Evolutionary conservation across 441 rosid species (phyloP), one percentile per base, ranked within the genome.

Genomic region (Arabidopsis hybrid): DNA sequence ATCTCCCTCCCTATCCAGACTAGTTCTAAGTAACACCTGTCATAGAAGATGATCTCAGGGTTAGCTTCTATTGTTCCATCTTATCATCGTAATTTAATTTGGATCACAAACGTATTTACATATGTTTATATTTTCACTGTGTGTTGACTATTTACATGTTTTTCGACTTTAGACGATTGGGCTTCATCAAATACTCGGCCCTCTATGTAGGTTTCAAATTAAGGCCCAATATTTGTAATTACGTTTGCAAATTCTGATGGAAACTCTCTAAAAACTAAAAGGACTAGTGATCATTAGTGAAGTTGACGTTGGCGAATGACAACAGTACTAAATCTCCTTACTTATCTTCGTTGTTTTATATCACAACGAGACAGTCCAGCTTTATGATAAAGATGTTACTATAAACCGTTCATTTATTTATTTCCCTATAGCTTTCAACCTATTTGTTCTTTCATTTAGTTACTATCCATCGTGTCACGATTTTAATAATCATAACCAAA

Each of bases 341-440:
- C 10, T 57, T 69, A 39, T 76, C 66, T 69, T 56, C n/a, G 66
- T 17, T 53, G 65, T 31, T 68, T 39, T 21, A 21, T 3, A 39
- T 74, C 64, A 61, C 65, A 75, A 52, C 60, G 75, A 55, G 38
- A 18, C 75, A 62, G 0, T 55, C 56, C 79, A 76, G 75, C 79
- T 56, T 46, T 56, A 53, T 69, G 71, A 76, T 13, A 60, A 62
- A 46, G 79, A 76, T 76, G 66, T 38, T 12, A 31, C 71, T 21
- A 55, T 69, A 21, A 21, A 21, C 26, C 73, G 16, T 65, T 60
- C 70, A 0, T 63, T 63, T 32, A 47, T 63, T 69, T 64, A 38
- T 63, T 16, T 69, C 56, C 17, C 53, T 4, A 12, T 68, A 42
- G 50, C n/a, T 17, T 75, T 38, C 51, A 21, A n/a, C 12, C 43